A percentile compares a stretch with the other conserved stretches of the same genome.
These are phyloP conservation scores for Otatea glauca DNA, from an alignment of 176 grass and related monocot species.

Conservation along the genomic window DNA sequence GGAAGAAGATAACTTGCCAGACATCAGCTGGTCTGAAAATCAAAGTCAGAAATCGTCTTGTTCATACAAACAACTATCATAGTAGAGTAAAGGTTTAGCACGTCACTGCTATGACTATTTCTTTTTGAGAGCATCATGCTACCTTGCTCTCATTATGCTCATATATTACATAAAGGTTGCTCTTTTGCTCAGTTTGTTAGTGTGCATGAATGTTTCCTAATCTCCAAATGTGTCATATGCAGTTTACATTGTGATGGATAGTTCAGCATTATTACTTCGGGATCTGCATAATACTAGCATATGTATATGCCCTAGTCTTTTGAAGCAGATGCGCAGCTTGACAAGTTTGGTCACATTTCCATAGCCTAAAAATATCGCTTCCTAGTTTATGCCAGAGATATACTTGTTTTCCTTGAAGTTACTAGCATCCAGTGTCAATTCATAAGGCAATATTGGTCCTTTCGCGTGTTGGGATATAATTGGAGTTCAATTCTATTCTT, in stretches of 20 bases:
- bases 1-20: background rate
- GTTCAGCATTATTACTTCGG: background rate
- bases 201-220: background rate
- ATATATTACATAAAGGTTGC: background rate
- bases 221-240: background rate
- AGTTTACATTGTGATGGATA: slow-evolving; percentile 1
- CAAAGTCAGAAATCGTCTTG: background rate
- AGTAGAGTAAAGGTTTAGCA: background rate
- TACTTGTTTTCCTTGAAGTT: background rate
- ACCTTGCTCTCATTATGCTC: background rate
- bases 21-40: background rate
- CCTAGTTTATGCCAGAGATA: background rate
- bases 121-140: background rate
- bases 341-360: background rate
- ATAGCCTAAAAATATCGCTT: background rate
- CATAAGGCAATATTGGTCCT: background rate
- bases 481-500: background rate
- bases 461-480: background rate
- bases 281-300: background rate
- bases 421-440: background rate
- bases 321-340: background rate
- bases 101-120: background rate
- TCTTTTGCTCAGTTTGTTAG: slow-evolving; percentile 6
- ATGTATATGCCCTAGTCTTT: background rate
- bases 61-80: background rate